Evolutionary conservation across 768 basidiomycete species (phyloP).

Genomic region (Boletus speciosus): DNA sequence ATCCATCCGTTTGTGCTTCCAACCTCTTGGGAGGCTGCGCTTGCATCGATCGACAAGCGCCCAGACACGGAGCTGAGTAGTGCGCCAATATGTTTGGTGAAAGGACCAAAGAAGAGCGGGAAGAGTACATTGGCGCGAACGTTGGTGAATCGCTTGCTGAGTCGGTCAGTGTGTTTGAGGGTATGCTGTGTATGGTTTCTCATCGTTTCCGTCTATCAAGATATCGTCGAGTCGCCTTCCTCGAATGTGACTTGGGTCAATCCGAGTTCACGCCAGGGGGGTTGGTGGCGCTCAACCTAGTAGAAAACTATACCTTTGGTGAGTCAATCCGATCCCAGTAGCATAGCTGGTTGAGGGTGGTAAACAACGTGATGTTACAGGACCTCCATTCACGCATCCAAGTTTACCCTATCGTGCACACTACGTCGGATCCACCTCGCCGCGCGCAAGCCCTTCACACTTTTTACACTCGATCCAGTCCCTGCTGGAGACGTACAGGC

Average conservation of each 20-base stretch:
- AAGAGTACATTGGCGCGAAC: constrained; percentile 87
- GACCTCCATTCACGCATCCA: constrained; percentile 87
- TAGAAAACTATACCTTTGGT: constrained; percentile 74
- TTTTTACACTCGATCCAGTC: constrained; percentile 71
- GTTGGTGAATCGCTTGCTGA: constrained; percentile 64
- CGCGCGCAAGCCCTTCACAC: constrained; percentile 68
- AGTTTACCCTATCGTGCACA: constrained; percentile 69
- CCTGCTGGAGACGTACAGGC: constrained; percentile 61
- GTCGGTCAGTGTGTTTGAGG: constrained; percentile 38
- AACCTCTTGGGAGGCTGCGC: constrained; percentile 34
- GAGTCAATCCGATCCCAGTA: not conserved
- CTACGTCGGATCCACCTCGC: constrained; percentile 76
- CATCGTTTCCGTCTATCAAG: constrained; percentile 32
- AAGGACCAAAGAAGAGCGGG: constrained; percentile 82
- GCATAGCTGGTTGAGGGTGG: not conserved
- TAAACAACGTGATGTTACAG: constrained; percentile 35
- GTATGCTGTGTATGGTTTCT: not conserved
- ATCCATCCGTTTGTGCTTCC: constrained; percentile 35
- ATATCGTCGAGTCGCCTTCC: constrained; percentile 78
- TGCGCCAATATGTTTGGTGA: constrained; percentile 57
- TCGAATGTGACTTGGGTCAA: constrained; percentile 93
- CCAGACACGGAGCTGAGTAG: constrained; percentile 12
- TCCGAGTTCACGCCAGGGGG: constrained; percentile 90
- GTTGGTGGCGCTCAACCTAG: constrained; percentile 72
- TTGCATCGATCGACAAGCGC: constrained; percentile 12